Base-by-base conservation (phyloP, 2,329 filamentous ascomycete species). In the Leptographium radiaticola region DNA sequence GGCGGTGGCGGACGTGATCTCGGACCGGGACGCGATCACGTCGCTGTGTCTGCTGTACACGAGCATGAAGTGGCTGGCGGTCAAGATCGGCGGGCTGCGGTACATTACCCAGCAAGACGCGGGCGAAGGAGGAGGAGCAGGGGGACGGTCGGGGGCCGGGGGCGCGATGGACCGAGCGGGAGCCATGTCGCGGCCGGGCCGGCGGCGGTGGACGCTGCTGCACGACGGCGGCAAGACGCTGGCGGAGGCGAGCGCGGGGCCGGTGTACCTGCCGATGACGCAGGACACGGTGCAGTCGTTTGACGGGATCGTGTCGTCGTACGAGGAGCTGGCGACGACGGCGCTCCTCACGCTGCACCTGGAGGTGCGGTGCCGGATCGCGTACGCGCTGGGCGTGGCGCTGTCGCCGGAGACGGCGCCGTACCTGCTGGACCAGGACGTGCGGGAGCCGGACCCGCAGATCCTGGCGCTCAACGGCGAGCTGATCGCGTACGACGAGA, bases 51-150 rank as follows among this genome's bases (percentile, higher is more conserved):
- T 96, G 42, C 74, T 98, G 39, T 94, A 95, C 67, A 96, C 90
- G 50, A 96, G 90, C 71, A 95, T 97, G 89, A 93, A 94, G 73
- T 98, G 93, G 93, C 80, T 98, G 39, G 83, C 87, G 20, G 84
- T 84, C 61, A 93, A 91, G 69, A 82, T 95, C 44, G 73, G 77
- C n/a, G 76, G 87, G 55, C 75, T 98, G 52, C 81, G 93, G 44
- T 84, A 91, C 63, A 89, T 96, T 62, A 91, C 87, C 20, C 75
- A 78, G 52, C 81, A 85, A 57, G 81, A 87, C 47, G 79, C 80
- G 40, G 81, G 89, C 66, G 81, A 81, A 36, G 77, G 81, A 59
- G 70, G 75, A 6, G 38, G 38, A 9, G 16, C 43, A 15, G 42
- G n/a, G n/a, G n/a, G n/a, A n/a, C n/a, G n/a, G n/a, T n/a, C 33